phyloP scores from a whole-genome alignment of 2,329 filamentous ascomycete species.

The Aureobasidium sp. region DNA sequence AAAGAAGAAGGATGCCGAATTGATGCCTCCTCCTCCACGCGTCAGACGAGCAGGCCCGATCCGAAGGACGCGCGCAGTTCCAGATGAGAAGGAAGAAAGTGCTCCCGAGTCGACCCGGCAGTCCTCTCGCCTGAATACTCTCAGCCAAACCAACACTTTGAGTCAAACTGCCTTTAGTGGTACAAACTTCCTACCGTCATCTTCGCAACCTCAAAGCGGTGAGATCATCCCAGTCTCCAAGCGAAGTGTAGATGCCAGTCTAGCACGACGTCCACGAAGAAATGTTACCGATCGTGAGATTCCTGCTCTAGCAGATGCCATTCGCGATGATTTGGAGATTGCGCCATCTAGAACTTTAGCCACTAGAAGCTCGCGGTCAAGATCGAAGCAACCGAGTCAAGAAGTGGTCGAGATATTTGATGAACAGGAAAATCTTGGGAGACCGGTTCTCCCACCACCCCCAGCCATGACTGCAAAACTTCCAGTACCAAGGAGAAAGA shows the following conservation, averaged over 20 bases:
- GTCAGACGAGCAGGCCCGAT: constrained; percentile 10
- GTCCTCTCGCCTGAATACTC: constrained; percentile 3
- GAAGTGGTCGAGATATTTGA: constrained; percentile 33
- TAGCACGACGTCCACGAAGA: constrained; percentile 26
- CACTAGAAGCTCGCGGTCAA: constrained; percentile 17
- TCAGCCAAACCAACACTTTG: constrained; percentile 9
- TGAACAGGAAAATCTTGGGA: constrained; percentile 20
- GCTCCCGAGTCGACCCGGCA: constrained; percentile 1
- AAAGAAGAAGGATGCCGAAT: constrained; percentile 26
- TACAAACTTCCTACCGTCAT: constrained; percentile 1
- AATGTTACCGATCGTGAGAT: constrained; percentile 6
- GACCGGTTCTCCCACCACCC: constrained; percentile 25
- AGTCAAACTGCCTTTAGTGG: constrained; percentile 5
- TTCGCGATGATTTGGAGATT: constrained; percentile 12
- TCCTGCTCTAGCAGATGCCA: constrained; percentile 7
- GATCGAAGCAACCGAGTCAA: constrained; percentile 17
- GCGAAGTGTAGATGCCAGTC: constrained; percentile 30
- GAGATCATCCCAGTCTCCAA: constrained; percentile 20
- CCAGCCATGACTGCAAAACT: constrained; percentile 25
- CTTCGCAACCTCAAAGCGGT: constrained; percentile 8
- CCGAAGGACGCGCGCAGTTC: constrained; percentile 1
- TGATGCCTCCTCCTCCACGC: constrained; percentile 28
- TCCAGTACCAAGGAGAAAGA: constrained; percentile 22
- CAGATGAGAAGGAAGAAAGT: constrained; percentile 6
- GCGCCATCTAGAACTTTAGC: not conserved